Percentiles rank a stretch among this genome's conserved stretches.
Evolutionary conservation across 495 filamentous ascomycete species (phyloP).

Genomic region (Bombardia bombarda): DNA sequence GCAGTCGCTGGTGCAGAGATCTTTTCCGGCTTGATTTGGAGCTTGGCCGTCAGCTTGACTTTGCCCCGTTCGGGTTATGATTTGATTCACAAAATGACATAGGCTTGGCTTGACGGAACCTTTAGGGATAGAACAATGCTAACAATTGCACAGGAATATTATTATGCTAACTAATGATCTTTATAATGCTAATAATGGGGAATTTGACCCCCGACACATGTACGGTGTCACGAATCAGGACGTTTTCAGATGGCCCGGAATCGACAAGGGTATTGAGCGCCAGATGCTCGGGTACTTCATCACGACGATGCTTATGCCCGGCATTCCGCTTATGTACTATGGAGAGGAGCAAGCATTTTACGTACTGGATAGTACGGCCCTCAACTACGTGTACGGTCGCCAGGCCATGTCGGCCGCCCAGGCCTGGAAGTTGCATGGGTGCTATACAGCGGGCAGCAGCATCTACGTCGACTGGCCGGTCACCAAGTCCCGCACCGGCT

Average conservation of each 20-base stretch:
- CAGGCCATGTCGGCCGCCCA: constrained; percentile 58
- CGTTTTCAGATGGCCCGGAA: constrained; percentile 65
- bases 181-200: constrained; percentile 55
- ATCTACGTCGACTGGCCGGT: constrained; percentile 23
- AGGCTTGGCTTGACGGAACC: no score
- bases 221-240: constrained; percentile 67
- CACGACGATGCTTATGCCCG: constrained; percentile 57
- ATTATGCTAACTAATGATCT: constrained; percentile 60
- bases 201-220: constrained; percentile 65
- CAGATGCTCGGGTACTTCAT: constrained; percentile 57
- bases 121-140: no score
- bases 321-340: constrained; percentile 57
- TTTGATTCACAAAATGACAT: no score
- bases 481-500: constrained; percentile 49
- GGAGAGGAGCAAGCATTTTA: constrained; percentile 69
- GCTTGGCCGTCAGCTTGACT: no score
- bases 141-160: constrained; percentile 32
- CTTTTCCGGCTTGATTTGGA: no score
- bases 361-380: constrained; percentile 56
- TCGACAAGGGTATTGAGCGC: constrained; percentile 55
- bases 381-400: constrained; percentile 65
- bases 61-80: no score
- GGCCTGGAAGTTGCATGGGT: constrained; percentile 63
- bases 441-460: constrained; percentile 55
- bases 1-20: no score